Evolutionary conservation across 495 filamentous ascomycete species (phyloP), one percentile per base, ranked within the genome.

Genomic region (Aspergillus wentii): DNA sequence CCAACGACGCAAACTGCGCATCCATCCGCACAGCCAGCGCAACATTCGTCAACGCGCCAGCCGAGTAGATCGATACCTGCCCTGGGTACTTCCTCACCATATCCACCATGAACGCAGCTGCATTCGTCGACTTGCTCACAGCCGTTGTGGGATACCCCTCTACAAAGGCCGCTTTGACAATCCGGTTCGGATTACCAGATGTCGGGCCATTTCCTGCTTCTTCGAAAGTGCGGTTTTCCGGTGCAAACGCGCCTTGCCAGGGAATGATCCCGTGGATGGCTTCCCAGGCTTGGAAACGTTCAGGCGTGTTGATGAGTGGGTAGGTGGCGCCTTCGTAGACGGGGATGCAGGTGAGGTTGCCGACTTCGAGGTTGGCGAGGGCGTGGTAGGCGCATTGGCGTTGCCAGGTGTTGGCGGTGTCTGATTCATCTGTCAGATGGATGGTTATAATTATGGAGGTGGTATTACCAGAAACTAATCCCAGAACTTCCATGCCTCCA

Each of bases 21-120:
- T 67, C 60, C 43, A 61, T 52, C 13, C 55, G 58, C 15, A 59
- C 54, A 16, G 64, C 64, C 42, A 61, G 43, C 17, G 61, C 61
- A 16, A 69, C 46, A 38, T 69, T 69, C 31, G 64, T 69, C 35
- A 69, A 30, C 22, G 63, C 48, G 16, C 64, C 61, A 10, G 53
- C 53, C 9, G 52, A 56, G 30, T 57, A 49, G n/a, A 57, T 57
- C 4, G 50, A 51, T 26, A 58, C 58, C 31, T 63, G 49, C 11
- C 59, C 58, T 1, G 60, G 60, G 34, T 62, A 58, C 32, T 58
- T 56, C 34, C 52, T 53, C 5, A 62, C 58, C 54, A 58, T 56
- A 27, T 64, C 53, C 4, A 62, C 54, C 59, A 63, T 63, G 36
- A 54, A 63, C 31, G 54, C 49, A 5, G 52, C 59, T 8, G 58